phyloP scores from a whole-genome alignment of 1,139 yeast species.

The Debaryomyces robertsiae region DNA sequence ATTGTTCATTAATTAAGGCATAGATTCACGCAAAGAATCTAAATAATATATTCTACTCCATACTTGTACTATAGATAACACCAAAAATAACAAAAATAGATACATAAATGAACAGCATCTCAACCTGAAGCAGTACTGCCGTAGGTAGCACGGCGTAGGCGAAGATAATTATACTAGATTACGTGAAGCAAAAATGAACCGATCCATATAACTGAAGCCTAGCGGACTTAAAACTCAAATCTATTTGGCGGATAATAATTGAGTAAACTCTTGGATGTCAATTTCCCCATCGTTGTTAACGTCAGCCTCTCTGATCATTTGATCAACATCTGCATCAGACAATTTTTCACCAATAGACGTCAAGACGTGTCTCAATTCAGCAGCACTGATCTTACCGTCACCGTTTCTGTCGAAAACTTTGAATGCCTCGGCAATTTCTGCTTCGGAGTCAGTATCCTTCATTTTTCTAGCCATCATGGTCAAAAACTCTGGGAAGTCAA shows the following conservation, averaged over 20 bases:
- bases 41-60: too few species aligned
- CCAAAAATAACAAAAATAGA: conserved; percentile 1
- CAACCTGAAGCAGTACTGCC: conserved; percentile 1
- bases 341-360: conserved; percentile 96
- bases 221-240: not conserved
- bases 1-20: not conserved
- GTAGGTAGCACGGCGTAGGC: not conserved
- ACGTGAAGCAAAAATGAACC: conserved; percentile 3
- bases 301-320: conserved; percentile 95
- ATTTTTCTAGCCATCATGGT: conserved; percentile 94
- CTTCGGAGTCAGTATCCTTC: conserved; percentile 95
- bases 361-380: conserved; percentile 94
- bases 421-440: conserved; percentile 95
- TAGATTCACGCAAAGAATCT: not conserved
- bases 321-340: conserved; percentile 94
- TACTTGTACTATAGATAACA: not conserved
- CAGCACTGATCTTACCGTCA: conserved; percentile 94
- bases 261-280: conserved; percentile 93
- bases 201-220: not conserved
- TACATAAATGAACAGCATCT: not conserved
- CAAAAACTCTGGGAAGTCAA: conserved; percentile 85
- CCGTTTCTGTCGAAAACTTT: conserved; percentile 94
- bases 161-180: not conserved
- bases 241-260: conserved; percentile 59
- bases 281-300: conserved; percentile 95